Evolutionary conservation across 2,329 filamentous ascomycete species (phyloP).

Genomic region (Cladosporium austrohemisphaericum): DNA sequence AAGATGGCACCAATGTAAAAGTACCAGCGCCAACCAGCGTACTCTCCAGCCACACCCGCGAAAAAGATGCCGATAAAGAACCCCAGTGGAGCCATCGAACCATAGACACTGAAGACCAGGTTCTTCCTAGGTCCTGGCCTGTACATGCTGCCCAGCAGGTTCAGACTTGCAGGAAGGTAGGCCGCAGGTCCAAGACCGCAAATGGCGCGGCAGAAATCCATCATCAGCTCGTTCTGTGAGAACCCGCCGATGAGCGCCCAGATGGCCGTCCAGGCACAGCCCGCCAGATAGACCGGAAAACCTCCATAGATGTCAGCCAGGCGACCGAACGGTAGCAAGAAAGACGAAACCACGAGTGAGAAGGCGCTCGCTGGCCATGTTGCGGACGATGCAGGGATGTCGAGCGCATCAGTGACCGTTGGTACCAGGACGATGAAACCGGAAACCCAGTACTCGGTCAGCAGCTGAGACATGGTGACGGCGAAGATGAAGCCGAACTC

Average conservation of each 20-base stretch:
- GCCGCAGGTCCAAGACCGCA: slow-evolving; percentile 37
- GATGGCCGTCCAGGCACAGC: slow-evolving; percentile 46
- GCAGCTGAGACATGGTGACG: slow-evolving; percentile 29
- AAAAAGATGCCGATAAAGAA: slow-evolving; percentile 63
- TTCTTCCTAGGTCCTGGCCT: slow-evolving; percentile 37
- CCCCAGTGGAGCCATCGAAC: slow-evolving; percentile 52
- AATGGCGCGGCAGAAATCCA: slow-evolving; percentile 34
- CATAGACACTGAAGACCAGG: slow-evolving; percentile 39
- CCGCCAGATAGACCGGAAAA: slow-evolving; percentile 56
- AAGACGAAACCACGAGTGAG: slow-evolving; percentile 47
- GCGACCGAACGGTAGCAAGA: slow-evolving; percentile 46
- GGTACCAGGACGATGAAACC: slow-evolving; percentile 71
- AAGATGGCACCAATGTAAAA: slow-evolving; percentile 63
- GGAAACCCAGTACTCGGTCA: slow-evolving; percentile 67
- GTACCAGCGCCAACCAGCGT: slow-evolving; percentile 61
- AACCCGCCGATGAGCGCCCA: slow-evolving; percentile 35
- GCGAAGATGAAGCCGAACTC: slow-evolving; percentile 62
- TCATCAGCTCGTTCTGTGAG: slow-evolving; percentile 32
- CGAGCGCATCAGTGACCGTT: slow-evolving; percentile 56
- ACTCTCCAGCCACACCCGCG: slow-evolving; percentile 56
- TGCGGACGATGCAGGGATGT: slow-evolving; percentile 62
- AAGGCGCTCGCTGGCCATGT: slow-evolving; percentile 54
- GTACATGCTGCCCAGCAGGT: slow-evolving; percentile 34
- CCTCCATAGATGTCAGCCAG: slow-evolving; percentile 59
- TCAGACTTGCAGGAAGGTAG: slow-evolving; percentile 32